Conservation (phyloP, 352 stramenopile species). For the Pythium folliculosum region DNA sequence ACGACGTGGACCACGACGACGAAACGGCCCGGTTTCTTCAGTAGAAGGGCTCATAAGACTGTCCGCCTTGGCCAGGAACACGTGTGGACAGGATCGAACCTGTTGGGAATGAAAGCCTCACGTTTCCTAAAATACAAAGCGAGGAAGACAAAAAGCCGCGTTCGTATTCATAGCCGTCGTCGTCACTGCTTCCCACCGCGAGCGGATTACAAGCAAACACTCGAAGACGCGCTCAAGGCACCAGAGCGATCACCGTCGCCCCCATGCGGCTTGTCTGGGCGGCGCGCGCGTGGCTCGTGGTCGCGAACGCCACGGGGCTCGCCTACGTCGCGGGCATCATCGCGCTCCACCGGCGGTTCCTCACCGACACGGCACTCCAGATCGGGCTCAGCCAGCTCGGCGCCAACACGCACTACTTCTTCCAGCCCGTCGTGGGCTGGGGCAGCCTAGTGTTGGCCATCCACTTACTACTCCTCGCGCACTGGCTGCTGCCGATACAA, state of each 20-base stretch:
- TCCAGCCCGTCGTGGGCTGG: background rate
- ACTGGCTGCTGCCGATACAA: background rate
- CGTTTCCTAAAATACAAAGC: too few species aligned
- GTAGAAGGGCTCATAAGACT: too few species aligned
- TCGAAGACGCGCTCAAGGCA: too few species aligned
- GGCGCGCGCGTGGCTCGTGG: background rate
- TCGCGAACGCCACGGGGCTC: background rate
- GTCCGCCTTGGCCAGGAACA: too few species aligned
- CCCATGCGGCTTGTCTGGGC: background rate
- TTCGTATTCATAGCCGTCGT: too few species aligned
- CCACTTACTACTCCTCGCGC: background rate
- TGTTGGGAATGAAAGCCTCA: too few species aligned
- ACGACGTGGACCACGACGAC: background rate
- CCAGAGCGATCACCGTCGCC: background rate
- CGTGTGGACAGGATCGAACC: too few species aligned
- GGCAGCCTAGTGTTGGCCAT: background rate
- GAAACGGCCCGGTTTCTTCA: background rate
- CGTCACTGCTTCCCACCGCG: too few species aligned
- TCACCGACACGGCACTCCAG: background rate
- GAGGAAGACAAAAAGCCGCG: too few species aligned
- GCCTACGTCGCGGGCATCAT: background rate
- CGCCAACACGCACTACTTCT: background rate
- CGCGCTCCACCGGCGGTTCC: background rate
- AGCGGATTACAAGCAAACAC: too few species aligned
- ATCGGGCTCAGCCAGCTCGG: constrained; percentile 4